These are phyloP conservation scores for Pichia cabralensis DNA, from an alignment of 805 yeast species.

Conservation along the genomic window DNA sequence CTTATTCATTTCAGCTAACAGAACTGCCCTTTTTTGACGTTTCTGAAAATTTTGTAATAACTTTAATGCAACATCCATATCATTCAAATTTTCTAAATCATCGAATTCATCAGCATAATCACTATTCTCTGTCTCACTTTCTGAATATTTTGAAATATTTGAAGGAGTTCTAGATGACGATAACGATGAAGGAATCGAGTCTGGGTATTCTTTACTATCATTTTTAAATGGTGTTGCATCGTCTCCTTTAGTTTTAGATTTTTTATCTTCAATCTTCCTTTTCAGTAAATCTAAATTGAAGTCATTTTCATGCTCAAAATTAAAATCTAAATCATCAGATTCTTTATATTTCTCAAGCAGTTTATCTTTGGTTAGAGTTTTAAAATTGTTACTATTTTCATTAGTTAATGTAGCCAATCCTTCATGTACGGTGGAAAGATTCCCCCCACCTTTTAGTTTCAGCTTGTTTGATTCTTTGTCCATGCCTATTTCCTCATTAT, in stretches of 20 bases:
- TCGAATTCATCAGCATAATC: constrained; percentile 24
- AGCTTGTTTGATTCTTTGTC: no score
- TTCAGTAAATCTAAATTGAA: no score
- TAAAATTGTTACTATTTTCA: no score
- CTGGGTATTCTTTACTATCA: constrained; percentile 9
- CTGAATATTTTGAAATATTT: constrained; percentile 14
- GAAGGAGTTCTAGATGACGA: constrained; percentile 14
- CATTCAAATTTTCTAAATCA: constrained; percentile 8
- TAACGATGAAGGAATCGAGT: constrained; percentile 18
- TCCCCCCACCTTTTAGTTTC: no score
- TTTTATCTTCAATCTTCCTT: no score
- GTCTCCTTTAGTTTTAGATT: neutral
- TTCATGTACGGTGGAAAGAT: no score
- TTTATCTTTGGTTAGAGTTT: constrained; percentile 4
- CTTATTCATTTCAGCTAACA: constrained; percentile 8
- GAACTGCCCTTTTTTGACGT: constrained; percentile 15
- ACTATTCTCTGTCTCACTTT: constrained; percentile 25
- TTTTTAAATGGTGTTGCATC: no score
- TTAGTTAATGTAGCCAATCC: no score
- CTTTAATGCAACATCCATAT: constrained; percentile 5
- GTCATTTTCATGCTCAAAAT: neutral
- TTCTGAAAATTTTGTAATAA: constrained; percentile 11
- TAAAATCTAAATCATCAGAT: constrained; percentile 3
- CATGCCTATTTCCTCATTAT: no score
- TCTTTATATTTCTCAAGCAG: neutral